Base-by-base conservation (phyloP, 2,329 filamentous ascomycete species). In the Xylaria sp. region DNA sequence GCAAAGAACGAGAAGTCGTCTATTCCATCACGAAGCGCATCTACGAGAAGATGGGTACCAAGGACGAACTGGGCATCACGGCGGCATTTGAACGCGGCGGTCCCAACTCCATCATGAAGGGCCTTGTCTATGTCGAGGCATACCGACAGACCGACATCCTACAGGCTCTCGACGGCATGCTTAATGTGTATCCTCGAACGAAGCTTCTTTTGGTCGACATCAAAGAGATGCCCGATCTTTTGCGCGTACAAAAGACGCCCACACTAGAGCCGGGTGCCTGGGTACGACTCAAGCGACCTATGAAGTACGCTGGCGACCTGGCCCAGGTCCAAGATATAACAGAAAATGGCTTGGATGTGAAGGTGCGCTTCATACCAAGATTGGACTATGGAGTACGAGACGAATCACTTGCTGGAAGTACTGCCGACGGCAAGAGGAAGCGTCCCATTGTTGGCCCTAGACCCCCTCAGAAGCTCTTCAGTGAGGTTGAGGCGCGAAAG, bases 221-320 rank as follows among this genome's bases (percentile, higher is more conserved):
- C 72, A 96, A 96, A 76, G 95, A 99, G 78, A 97, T 97, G 89
- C 94, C 95, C 1, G 95, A 98, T 77, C 85, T 99, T n/a, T 83
- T 99, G 17, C 88, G 93, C 54, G 92, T 96, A 28, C 89, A 88
- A 64, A 97, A 97, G 80, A 94, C 91, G 2, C 91, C 93, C 50
- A 88, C 89, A 25, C 82, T 99, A 35, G 88, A 95, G 70, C 91
- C 90, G 9, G 94, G 94, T 67, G 92, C 92, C 38, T 99, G 95
- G 85, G 94, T 98, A 54, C 92, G 95, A 67, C 88, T 98, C 67
- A 89, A 88, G 75, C 87, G 92, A 57, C 89, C 88, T 2, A 84
- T 89, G 46, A 91, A 94, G 74, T 96, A 99, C 77, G 87, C 87
- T 42, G 92, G 92, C 19, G 95, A 99, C 82, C 82, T 99, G 70